phyloP scores from a whole-genome alignment of 108 stramenopile genomes.

The Skeletonema tropicum region DNA sequence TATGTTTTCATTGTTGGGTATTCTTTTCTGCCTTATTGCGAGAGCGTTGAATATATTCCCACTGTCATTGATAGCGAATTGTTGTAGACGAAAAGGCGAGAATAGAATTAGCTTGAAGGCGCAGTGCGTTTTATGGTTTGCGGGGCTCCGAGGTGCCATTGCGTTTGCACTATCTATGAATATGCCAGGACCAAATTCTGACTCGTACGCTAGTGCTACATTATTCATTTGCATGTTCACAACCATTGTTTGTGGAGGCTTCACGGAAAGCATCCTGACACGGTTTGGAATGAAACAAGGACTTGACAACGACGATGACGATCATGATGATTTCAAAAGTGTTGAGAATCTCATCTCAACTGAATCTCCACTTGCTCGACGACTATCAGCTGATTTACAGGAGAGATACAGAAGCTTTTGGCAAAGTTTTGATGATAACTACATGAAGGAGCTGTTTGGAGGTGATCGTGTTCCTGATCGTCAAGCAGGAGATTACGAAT shows the following conservation, averaged over 20 bases:
- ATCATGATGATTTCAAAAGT: conserved; percentile 14
- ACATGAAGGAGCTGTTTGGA: conserved; percentile 71
- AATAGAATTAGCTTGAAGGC: conserved; percentile 72
- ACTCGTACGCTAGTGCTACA: conserved; percentile 90
- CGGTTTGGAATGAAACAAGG: conserved; percentile 79
- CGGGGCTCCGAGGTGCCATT: conserved; percentile 95
- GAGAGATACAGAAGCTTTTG: conserved; percentile 47
- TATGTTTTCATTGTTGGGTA: conserved; percentile 73
- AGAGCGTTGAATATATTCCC: conserved; percentile 93
- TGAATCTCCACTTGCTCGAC: conserved; percentile 27
- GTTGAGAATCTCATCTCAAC: conserved; percentile 25
- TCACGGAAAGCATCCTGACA: conserved; percentile 88
- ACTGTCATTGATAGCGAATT: conserved; percentile 86
- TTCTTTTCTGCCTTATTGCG: conserved; percentile 86
- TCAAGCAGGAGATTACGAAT: conserved; percentile 41
- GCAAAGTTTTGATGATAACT: conserved; percentile 64
- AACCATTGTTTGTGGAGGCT: conserved; percentile 95
- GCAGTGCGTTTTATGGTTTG: conserved; percentile 97
- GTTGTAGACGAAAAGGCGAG: conserved; percentile 54
- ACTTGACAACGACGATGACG: conserved; percentile 8
- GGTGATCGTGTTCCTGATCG: conserved; percentile 38
- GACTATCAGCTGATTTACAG: conserved; percentile 25
- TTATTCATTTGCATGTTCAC: conserved; percentile 95
- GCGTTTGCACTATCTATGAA: conserved; percentile 93
- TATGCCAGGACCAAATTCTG: conserved; percentile 91